A percentile compares a stretch with the other conserved stretches of the same genome.
Evolutionary conservation across 768 basidiomycete species (phyloP).

Genomic region (Agrocybe pediades): DNA sequence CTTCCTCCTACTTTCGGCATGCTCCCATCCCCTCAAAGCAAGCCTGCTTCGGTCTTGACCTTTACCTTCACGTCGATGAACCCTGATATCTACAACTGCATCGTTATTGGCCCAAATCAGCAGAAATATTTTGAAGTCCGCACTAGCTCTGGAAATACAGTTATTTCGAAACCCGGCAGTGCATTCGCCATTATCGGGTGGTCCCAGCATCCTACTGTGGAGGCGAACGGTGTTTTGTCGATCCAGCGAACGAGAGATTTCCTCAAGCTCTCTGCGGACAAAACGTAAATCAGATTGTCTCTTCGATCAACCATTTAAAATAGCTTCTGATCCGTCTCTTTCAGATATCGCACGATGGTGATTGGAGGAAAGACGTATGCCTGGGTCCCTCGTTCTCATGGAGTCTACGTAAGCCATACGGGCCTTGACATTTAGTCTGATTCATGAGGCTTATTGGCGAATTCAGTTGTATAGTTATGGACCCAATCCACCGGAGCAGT

Average conservation of each 20-base stretch:
- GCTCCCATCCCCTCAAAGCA: constrained; percentile 17
- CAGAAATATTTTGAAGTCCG: constrained; percentile 41
- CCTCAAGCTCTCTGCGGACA: constrained; percentile 16
- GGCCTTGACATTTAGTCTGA: no score
- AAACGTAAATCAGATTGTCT: constrained; percentile 7
- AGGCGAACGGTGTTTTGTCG: constrained; percentile 12
- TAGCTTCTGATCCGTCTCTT: background rate
- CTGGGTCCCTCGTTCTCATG: constrained; percentile 16
- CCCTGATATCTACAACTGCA: constrained; percentile 43
- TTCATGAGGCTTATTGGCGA: background rate
- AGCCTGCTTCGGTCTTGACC: constrained; percentile 12
- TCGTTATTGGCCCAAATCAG: constrained; percentile 41
- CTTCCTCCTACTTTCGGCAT: constrained; percentile 26
- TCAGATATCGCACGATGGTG: constrained; percentile 17
- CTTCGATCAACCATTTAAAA: background rate
- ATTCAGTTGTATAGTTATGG: constrained; percentile 19
- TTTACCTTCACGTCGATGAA: constrained; percentile 33
- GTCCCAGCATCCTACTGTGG: constrained; percentile 16
- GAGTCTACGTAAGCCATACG: constrained; percentile 14
- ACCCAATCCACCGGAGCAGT: constrained; percentile 20
- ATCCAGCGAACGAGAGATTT: constrained; percentile 18
- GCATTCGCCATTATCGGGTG: constrained; percentile 17
- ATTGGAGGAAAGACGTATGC: constrained; percentile 11
- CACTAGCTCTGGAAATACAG: constrained; percentile 3
- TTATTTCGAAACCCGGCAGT: constrained; percentile 15